phyloP scores from a whole-genome alignment of 1,139 yeast genomes.

The Spencermartinsiella ligniputridi region DNA sequence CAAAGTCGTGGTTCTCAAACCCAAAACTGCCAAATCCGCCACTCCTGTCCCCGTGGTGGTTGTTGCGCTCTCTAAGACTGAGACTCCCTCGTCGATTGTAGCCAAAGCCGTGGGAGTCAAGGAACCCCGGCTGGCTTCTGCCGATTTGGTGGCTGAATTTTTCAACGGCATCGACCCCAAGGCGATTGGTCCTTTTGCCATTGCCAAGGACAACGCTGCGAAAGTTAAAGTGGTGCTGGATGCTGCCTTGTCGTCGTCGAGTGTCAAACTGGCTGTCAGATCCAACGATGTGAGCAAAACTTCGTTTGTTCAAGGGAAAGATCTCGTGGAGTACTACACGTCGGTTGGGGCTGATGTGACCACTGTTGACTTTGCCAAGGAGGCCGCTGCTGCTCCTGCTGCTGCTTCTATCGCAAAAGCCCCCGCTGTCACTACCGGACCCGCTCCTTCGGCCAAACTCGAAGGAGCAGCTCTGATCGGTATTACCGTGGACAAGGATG shows the following conservation, averaged over 20 bases:
- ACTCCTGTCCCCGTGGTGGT: conserved; percentile 79
- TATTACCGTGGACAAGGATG: conserved; percentile 86
- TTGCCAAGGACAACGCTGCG: conserved; percentile 23
- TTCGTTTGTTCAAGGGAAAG: conserved; percentile 46
- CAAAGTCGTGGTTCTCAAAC: conserved; percentile 82
- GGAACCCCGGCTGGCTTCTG: conserved; percentile 85
- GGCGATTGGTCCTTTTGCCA: conserved; percentile 29
- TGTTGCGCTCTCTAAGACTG: conserved; percentile 63
- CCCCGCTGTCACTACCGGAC: conserved; percentile 12
- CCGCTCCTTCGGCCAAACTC: conserved; percentile 36
- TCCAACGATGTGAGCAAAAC: conserved; percentile 58
- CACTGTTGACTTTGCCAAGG: conserved; percentile 57
- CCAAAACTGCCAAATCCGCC: conserved; percentile 82
- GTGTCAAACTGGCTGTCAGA: conserved; percentile 48
- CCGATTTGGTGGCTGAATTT: conserved; percentile 66
- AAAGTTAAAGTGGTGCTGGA: conserved; percentile 69
- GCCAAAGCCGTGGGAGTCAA: conserved; percentile 69
- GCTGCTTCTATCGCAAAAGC: conserved; percentile 29
- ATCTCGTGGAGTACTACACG: conserved; percentile 49
- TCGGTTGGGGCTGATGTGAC: conserved; percentile 60
- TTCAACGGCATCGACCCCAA: conserved; percentile 59
- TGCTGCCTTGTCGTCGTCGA: conserved; percentile 43
- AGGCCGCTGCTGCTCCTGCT: conserved; percentile 38
- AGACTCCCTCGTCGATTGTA: conserved; percentile 61
- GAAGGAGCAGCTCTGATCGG: conserved; percentile 94